Evolutionary conservation across 177 flowering plant genomes (phyloP), one percentile per base, ranked within the genome.

Genomic region (Vitis hybrid): DNA sequence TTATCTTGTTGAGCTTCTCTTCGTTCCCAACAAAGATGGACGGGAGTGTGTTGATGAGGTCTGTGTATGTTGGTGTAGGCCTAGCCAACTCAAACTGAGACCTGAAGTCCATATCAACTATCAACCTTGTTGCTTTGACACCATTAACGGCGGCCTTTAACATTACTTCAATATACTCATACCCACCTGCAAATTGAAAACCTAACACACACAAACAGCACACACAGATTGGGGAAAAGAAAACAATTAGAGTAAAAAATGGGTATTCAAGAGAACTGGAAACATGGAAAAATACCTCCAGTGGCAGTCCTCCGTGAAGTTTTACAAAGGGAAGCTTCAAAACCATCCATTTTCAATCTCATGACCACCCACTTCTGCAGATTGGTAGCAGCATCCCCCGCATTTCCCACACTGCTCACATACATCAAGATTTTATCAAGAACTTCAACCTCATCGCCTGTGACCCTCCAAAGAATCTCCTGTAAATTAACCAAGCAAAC

Each of bases 1-100:
- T 69, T 1, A 77, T 61, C 62, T 66, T 60, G 11, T 69, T 52
- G 2, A 83, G 80, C 48, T 70, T 74, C n/a, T 74, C 75, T 7
- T 71, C 75, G 3, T 35, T 65, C 32, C 83, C 82, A 12, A 83
- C 86, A 60, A 72, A 83, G 8, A 80, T 56, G 0, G 35, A 2
- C 3, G 86, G 86, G 13, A 83, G 74, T 1, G 18, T 35, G 32
- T 74, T 13, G 11, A 35, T 59, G 6, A 83, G 65, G 14, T 69
- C 52, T 19, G 55, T 74, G 76, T 80, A 80, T 2, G 48, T 10
- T 61, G 10, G 13, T 49, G 83, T 78, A 0, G 83, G 77, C 60
- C 82, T 76, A 21, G 83, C 82, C 18, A 83, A 2, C 52, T 80
- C 85, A 64, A 82, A 82, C 59, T 82, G 79, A 14, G 82, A 78